Evolutionary conservation across 176 grass and related monocot species (phyloP).

Genomic region (Phragmites australis): DNA sequence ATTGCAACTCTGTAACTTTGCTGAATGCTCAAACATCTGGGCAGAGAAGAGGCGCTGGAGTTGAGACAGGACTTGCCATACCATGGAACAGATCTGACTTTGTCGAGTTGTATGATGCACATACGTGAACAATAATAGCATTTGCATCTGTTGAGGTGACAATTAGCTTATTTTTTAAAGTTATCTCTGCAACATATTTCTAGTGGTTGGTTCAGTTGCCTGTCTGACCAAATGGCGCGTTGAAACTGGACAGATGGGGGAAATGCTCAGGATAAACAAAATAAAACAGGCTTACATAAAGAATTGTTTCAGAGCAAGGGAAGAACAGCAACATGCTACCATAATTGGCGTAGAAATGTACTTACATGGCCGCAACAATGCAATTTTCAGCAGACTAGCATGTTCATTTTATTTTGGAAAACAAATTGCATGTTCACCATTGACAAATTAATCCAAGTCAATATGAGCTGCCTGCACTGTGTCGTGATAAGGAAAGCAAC

Average conservation of each 20-base stretch:
- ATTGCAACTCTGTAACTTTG: background rate
- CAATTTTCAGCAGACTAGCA: background rate
- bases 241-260: constrained; percentile 25
- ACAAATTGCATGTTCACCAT: background rate
- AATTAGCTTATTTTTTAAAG: constrained; percentile 31
- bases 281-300: constrained; percentile 26
- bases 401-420: no score
- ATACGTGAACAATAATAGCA: background rate
- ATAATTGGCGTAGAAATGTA: constrained; percentile 4
- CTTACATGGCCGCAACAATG: constrained; percentile 19
- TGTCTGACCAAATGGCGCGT: constrained; percentile 39
- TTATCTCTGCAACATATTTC: constrained; percentile 38
- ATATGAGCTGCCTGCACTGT: background rate
- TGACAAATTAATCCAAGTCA: constrained; percentile 38
- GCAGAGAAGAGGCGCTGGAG: background rate
- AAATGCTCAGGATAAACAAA: constrained; percentile 27
- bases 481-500: constrained; percentile 8
- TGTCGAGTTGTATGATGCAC: constrained; percentile 23
- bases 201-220: constrained; percentile 18
- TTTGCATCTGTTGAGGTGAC: constrained; percentile 42
- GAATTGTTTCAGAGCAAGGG: background rate
- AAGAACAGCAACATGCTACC: constrained; percentile 3
- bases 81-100: constrained; percentile 44
- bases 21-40: constrained; percentile 26
- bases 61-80: constrained; percentile 38